Evolutionary conservation across 441 rosid species (phyloP).

Genomic region (Euphorbia celastroides): DNA sequence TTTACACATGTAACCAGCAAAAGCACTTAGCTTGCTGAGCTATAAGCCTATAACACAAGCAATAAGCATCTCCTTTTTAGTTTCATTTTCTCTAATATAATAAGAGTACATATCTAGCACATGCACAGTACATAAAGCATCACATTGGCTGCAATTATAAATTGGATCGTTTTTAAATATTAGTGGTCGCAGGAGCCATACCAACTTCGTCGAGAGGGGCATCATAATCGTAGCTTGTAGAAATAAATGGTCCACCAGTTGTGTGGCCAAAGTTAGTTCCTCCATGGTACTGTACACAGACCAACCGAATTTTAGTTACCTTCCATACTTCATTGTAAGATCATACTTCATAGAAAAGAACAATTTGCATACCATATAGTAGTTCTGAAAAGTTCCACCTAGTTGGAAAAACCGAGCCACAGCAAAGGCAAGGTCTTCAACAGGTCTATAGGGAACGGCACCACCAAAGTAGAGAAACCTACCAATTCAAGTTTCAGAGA

Average conservation of each 20-base stretch:
- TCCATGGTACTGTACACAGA: slow-evolving; percentile 62
- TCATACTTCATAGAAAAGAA: not conserved
- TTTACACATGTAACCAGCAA: not conserved
- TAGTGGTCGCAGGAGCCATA: slow-evolving; percentile 16
- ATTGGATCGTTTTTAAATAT: not conserved
- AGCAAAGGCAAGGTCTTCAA: slow-evolving; percentile 76
- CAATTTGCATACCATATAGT: slow-evolving; percentile 63
- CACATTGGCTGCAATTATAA: slow-evolving; percentile 7
- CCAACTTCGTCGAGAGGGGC: slow-evolving; percentile 87
- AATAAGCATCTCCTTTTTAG: not conserved
- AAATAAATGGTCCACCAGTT: slow-evolving; percentile 58
- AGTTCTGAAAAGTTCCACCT: slow-evolving; percentile 72
- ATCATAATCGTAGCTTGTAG: slow-evolving; percentile 79
- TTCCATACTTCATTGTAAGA: not conserved
- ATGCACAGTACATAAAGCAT: slow-evolving; percentile 1
- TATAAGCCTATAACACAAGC: not conserved
- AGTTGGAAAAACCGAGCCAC: slow-evolving; percentile 72
- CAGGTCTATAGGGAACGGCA: slow-evolving; percentile 75
- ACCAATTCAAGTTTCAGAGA: slow-evolving; percentile 8
- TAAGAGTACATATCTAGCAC: not conserved
- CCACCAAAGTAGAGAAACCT: slow-evolving; percentile 81
- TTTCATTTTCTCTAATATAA: slow-evolving; percentile 1
- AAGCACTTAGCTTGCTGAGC: slow-evolving; percentile 2
- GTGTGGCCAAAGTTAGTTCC: slow-evolving; percentile 78
- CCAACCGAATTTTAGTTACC: slow-evolving; percentile 19